Percentiles rank a stretch among this genome's conserved stretches.
These are phyloP conservation scores for Pestalotiopsis sp. DNA, from an alignment of 2,329 filamentous ascomycete species.

Conservation along the genomic window DNA sequence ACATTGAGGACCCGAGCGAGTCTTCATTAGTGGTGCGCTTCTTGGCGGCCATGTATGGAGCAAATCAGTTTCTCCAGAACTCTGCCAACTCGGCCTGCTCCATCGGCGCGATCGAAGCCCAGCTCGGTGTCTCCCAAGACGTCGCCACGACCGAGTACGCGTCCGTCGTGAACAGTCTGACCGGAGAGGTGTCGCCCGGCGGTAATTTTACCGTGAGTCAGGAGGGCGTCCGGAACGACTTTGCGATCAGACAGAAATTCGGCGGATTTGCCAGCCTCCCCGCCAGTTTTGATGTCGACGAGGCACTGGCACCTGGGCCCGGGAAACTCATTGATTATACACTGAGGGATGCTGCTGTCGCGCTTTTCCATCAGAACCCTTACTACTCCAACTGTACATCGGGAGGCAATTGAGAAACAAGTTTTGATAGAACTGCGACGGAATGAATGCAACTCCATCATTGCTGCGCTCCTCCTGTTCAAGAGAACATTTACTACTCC, in stretches of 20 bases:
- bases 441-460: not conserved
- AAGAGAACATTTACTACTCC: not conserved
- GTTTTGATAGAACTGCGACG: not conserved
- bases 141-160: slow-evolving; percentile 27
- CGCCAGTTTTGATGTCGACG: slow-evolving; percentile 25
- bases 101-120: slow-evolving; percentile 24
- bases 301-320: slow-evolving; percentile 25
- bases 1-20: slow-evolving; percentile 15
- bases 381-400: not conserved
- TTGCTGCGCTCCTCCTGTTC: not conserved
- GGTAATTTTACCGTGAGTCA: slow-evolving; percentile 28
- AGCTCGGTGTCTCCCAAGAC: slow-evolving; percentile 23
- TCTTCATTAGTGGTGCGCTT: slow-evolving; percentile 23
- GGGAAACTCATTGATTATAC: slow-evolving; percentile 32
- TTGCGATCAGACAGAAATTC: slow-evolving; percentile 26
- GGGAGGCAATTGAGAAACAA: not conserved
- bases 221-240: slow-evolving; percentile 29
- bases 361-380: not conserved
- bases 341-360: slow-evolving; percentile 24
- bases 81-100: slow-evolving; percentile 20
- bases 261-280: slow-evolving; percentile 26
- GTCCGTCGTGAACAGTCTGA: slow-evolving; percentile 22
- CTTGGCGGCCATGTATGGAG: slow-evolving; percentile 28
- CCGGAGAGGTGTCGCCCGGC: slow-evolving; percentile 26
- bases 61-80: slow-evolving; percentile 28